phyloP scores from a whole-genome alignment of 2,329 filamentous ascomycete genomes.

The Leptographium wingfieldii region DNA sequence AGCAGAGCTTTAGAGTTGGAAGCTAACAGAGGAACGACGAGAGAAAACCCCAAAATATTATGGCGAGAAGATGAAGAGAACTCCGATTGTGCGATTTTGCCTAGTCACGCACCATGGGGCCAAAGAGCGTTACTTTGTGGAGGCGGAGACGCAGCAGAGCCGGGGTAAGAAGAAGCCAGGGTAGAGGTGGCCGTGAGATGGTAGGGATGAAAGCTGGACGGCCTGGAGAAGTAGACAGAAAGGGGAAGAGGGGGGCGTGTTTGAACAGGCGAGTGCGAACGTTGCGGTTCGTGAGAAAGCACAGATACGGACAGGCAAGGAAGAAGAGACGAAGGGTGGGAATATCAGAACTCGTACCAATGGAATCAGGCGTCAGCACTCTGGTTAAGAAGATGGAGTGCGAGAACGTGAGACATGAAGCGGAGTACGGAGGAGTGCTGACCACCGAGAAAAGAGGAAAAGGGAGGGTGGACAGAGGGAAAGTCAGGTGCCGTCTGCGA shows the following conservation, averaged over 20 bases:
- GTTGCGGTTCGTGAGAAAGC: background rate
- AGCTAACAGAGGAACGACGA: background rate
- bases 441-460: background rate
- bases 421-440: background rate
- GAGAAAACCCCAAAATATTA: background rate
- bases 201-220: background rate
- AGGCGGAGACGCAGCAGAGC: background rate
- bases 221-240: background rate
- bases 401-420: background rate
- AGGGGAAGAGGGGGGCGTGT: background rate
- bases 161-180: background rate
- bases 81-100: background rate
- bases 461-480: background rate
- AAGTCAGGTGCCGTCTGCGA: background rate
- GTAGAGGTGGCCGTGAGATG: background rate
- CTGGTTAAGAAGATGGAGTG: background rate
- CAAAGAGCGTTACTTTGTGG: background rate
- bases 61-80: background rate
- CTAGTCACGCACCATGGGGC: background rate
- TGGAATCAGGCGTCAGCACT: background rate
- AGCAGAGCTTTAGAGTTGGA: background rate
- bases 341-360: background rate
- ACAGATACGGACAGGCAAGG: background rate
- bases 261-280: background rate
- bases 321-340: background rate